phyloP scores from a whole-genome alignment of 768 basidiomycete genomes.

The Phylloporus sp. region DNA sequence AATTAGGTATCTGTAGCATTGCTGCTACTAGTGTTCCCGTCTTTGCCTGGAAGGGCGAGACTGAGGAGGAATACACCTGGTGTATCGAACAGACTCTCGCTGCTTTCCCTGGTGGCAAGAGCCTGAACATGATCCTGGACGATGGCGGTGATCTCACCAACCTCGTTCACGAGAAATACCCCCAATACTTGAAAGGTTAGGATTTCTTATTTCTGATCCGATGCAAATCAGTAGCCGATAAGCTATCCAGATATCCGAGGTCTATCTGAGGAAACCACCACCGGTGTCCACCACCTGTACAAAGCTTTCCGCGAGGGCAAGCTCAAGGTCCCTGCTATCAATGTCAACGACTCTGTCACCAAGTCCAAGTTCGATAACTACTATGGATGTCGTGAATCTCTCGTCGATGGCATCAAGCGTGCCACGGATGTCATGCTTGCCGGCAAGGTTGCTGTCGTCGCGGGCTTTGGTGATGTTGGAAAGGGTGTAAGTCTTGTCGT shows the following conservation, averaged over 20 bases:
- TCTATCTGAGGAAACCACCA: constrained; percentile 98
- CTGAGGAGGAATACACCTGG: constrained; percentile 97
- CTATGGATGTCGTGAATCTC: constrained; percentile 99
- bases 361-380: constrained; percentile 99
- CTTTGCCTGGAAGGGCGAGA: constrained; percentile 99
- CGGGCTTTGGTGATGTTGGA: constrained; percentile 98
- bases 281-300: constrained; percentile 99
- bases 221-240: background rate
- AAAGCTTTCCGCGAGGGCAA: constrained; percentile 94
- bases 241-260: constrained; percentile 67
- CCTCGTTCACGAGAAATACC: constrained; percentile 94
- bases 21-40: constrained; percentile 98
- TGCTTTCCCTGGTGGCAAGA: constrained; percentile 79
- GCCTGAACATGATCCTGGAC: constrained; percentile 98
- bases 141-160: constrained; percentile 96
- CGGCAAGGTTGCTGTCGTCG: constrained; percentile 98
- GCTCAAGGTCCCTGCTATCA: constrained; percentile 97
- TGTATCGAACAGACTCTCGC: constrained; percentile 93
- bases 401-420: constrained; percentile 99
- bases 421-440: constrained; percentile 99
- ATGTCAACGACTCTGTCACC: constrained; percentile 99
- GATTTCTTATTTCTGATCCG: background rate
- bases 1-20: constrained; percentile 48
- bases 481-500: constrained; percentile 74
- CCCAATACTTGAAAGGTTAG: constrained; percentile 76